Percentiles rank a stretch among this genome's conserved stretches.
Conservation (phyloP, 176 grass and related monocot species). For the Tillandsia fasciculata region DNA sequence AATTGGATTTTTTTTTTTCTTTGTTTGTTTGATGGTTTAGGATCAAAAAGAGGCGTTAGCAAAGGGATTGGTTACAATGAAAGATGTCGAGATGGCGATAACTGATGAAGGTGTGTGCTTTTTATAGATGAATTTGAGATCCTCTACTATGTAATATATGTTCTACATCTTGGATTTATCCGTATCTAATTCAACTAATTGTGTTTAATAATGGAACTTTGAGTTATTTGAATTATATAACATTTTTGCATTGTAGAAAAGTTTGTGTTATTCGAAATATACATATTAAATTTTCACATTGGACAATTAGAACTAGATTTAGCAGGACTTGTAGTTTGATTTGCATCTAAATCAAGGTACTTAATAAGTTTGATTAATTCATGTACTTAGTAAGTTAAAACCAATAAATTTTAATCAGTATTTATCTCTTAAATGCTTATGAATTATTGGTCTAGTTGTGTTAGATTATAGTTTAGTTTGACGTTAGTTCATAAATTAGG, state of each 20-base stretch:
- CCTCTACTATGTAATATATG: not conserved
- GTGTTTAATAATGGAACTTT: not conserved
- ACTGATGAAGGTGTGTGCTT: conserved; percentile 21
- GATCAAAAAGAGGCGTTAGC: conserved; percentile 36
- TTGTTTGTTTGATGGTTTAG: not conserved
- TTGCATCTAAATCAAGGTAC: too few relatives aligned
- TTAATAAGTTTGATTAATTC: too few relatives aligned
- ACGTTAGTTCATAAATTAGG: too few relatives aligned
- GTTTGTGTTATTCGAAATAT: not conserved
- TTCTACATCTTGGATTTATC: conserved; percentile 5
- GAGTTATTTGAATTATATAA: not conserved
- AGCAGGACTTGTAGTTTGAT: too few relatives aligned
- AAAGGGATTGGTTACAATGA: conserved; percentile 43
- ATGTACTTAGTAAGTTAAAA: too few relatives aligned
- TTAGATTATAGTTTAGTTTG: too few relatives aligned
- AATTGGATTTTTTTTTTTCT: not conserved
- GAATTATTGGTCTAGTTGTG: too few relatives aligned
- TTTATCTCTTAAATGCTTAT: too few relatives aligned
- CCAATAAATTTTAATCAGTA: too few relatives aligned
- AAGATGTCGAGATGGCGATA: conserved; percentile 37
- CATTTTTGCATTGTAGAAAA: not conserved
- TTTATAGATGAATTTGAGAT: too few relatives aligned
- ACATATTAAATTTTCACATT: not conserved
- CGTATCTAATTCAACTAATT: not conserved
- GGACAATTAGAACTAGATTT: too few relatives aligned